Evolutionary conservation across 768 basidiomycete genomes (phyloP).

Genomic region (Lentinula raphanica): DNA sequence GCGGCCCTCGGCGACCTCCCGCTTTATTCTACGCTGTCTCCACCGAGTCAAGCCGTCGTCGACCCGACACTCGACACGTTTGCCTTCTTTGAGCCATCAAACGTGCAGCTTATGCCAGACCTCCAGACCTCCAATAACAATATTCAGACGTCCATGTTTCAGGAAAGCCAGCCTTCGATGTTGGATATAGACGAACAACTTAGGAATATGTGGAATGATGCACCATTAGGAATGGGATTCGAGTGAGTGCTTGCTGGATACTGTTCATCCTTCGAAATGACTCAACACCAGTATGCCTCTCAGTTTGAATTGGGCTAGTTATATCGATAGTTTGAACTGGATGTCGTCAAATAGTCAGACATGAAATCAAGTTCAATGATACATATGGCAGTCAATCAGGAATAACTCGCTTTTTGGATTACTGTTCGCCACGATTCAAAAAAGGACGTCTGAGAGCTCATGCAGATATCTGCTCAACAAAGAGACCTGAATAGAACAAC

Average conservation of each 20-base stretch:
- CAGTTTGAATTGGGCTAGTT: not conserved
- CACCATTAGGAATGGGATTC: conserved; percentile 1
- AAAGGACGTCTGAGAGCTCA: not conserved
- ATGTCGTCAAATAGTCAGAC: not conserved
- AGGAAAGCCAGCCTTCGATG: not conserved
- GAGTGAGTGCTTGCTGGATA: not conserved
- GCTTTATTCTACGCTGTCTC: not conserved
- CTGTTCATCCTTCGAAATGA: no score
- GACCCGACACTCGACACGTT: not conserved
- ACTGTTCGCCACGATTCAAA: not conserved
- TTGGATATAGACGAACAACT: not conserved
- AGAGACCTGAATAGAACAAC: conserved; percentile 52
- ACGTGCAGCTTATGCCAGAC: not conserved
- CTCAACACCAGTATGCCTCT: no score
- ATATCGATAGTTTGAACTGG: not conserved
- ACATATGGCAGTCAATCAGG: no score
- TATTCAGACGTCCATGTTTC: not conserved
- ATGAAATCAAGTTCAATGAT: not conserved
- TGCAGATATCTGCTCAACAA: conserved; percentile 26
- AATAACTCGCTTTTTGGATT: no score
- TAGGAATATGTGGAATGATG: conserved; percentile 4
- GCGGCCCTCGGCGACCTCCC: not conserved
- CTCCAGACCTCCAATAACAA: not conserved
- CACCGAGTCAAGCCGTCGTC: not conserved
- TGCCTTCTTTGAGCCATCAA: not conserved